Evolutionary conservation across 441 rosid genomes (phyloP), one percentile per base, ranked within the genome.

Genomic region (Aleurites moluccanus): DNA sequence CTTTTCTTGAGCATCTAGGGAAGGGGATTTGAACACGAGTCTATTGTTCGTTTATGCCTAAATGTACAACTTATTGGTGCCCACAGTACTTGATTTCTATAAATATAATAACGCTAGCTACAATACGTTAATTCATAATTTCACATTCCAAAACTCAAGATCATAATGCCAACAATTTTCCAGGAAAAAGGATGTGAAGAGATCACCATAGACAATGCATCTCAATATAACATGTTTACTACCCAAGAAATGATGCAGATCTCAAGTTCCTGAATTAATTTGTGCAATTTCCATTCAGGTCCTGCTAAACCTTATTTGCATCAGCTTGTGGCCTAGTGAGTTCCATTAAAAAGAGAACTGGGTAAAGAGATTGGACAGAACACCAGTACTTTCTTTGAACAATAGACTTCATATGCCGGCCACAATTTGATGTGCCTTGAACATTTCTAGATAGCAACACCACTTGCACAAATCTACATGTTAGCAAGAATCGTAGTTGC

Each of bases 171-270:
- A 33, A 21, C 38, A 25, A 15, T 40, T 69, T 38, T 56, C 38
- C 2, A 67, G 2, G 74, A 40, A 72, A 72, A 25, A 63, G 23
- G 35, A 20, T 45, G 59, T 30, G 59, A 72, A 60, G 28, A 15
- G 38, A 20, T 64, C 47, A 64, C 49, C 44, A 21, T 42, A 65
- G 23, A 62, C 11, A 30, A 14, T 62, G 20, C 45, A 64, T 20
- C 64, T 13, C 1, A 30, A 61, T 72, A 18, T 42, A 10, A 21
- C 44, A 10, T 20, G 67, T 20, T 5, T 49, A 49, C 61, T 21
- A 23, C 50, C 38, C 76, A 20, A 44, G 42, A 23, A 35, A 1
- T 1, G 28, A 53, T 16, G 49, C 30, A 73, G 27, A 49, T 30
- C 10, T 40, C 25, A 28, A 45, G 30, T 42, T 53, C n/a, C 30